Base-by-base conservation (phyloP, 2,329 filamentous ascomycete genomes). In the Cryphonectria nitschkei region DNA sequence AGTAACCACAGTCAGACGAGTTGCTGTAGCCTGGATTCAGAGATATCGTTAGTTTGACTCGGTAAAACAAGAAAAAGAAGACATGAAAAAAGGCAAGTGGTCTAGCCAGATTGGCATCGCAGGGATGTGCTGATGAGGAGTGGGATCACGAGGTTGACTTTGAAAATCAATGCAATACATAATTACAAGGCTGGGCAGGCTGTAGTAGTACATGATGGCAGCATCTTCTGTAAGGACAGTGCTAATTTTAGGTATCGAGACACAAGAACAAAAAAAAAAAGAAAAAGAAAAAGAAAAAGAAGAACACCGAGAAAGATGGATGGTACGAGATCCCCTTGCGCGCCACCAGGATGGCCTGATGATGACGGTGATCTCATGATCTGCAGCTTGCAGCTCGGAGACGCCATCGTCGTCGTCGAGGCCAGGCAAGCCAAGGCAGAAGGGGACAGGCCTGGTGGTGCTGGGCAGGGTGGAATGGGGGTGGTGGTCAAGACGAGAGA, bases 1-100 rank as follows among this genome's bases (percentile, higher is more conserved):
- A 88, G 76, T 88, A 88, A 67, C 86, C 86, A 76, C 86, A 88
- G 75, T 80, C 84, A 61, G 83, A 82, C 50, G 85, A 86, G 70
- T 82, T 85, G 72, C 81, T 84, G 76, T 88, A 88, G 58, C 86
- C 86, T 88, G 58, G 5, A 19, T 64, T 32, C 32, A 62, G 41
- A 64, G 19, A 41, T 46, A 16, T 19, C 8, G 39, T 46, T 43
- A 64, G 39, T 46, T 19, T 16, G 13, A 29, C 6, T 19, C 37
- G 26, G 13, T 29, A n/a, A 46, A 16, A 14, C 5, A 16, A 34
- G 16, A 29, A 9, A 26, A 5, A 29, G 22, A 50, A 50, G 14
- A 22, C 3, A 14, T 6, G 16, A 2, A 11, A 56, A 26, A 39
- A 39, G 8, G 9, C 37, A 39, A 39, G 37, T 29, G 52, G 14